These are phyloP conservation scores for Mucor circinelloides DNA, from an alignment of 371 early-diverging fungal species.

Conservation along the genomic window DNA sequence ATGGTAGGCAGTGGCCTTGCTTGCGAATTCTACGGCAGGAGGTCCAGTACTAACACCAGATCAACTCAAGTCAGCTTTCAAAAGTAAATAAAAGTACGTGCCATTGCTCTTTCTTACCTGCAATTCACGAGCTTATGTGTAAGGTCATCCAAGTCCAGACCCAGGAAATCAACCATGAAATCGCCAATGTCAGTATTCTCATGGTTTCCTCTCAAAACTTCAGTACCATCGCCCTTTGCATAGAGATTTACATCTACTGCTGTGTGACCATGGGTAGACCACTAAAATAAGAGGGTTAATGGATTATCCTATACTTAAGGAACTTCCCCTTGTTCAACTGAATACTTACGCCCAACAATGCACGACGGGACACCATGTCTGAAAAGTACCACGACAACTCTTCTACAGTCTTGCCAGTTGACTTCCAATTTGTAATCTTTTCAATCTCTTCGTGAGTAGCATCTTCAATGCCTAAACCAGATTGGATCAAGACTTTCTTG, in stretches of 20 bases:
- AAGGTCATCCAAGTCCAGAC: conserved; percentile 61
- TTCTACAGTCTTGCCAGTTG: conserved; percentile 14
- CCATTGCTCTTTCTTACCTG: background rate
- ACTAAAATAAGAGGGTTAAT: conserved; percentile 41
- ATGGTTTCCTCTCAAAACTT: conserved; percentile 63
- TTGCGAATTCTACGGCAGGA: background rate
- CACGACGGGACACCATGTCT: conserved; percentile 72
- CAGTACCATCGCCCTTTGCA: conserved; percentile 62
- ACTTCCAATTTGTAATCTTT: conserved; percentile 43
- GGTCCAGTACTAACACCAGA: background rate
- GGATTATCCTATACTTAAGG: background rate
- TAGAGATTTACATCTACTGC: conserved; percentile 94
- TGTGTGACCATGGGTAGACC: conserved; percentile 92
- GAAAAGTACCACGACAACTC: conserved; percentile 59
- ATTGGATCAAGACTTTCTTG: conserved; percentile 53
- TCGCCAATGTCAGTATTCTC: conserved; percentile 90
- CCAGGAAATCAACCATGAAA: conserved; percentile 67
- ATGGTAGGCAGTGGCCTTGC: conserved; percentile 5
- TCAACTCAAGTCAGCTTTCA: background rate
- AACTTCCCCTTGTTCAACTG: background rate
- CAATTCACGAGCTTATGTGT: conserved; percentile 47
- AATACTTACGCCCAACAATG: conserved; percentile 66
- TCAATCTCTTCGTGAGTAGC: conserved; percentile 59
- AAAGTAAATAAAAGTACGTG: background rate
- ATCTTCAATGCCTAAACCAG: conserved; percentile 71